These are phyloP conservation scores for Phlebiopsis gigantea DNA, from an alignment of 768 basidiomycete species.

Conservation along the genomic window DNA sequence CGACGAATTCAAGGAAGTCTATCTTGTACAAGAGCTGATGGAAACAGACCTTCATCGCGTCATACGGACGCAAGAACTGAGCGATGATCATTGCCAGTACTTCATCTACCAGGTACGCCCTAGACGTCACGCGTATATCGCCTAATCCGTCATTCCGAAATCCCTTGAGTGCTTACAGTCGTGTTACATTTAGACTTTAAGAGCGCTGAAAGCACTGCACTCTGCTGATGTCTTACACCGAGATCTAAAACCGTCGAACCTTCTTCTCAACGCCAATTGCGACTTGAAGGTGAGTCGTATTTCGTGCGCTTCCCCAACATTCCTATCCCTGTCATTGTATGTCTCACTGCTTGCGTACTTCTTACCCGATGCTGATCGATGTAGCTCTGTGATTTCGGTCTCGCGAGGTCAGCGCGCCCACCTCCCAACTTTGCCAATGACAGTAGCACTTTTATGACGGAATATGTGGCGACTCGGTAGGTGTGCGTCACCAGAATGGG, in stretches of 20 bases:
- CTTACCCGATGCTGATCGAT: neutral
- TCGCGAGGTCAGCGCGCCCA: slow-evolving; percentile 73
- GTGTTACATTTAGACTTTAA: slow-evolving; percentile 52
- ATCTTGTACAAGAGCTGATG: slow-evolving; percentile 72
- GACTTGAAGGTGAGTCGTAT: slow-evolving; percentile 72
- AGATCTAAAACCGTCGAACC: slow-evolving; percentile 94
- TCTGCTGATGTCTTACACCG: slow-evolving; percentile 93
- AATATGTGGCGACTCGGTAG: slow-evolving; percentile 93
- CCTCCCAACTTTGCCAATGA: slow-evolving; percentile 71
- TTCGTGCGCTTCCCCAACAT: no score
- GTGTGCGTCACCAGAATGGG: slow-evolving; percentile 15
- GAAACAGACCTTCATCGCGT: slow-evolving; percentile 97
- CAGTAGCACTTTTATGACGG: slow-evolving; percentile 80
- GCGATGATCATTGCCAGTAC: slow-evolving; percentile 95
- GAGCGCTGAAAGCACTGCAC: slow-evolving; percentile 92
- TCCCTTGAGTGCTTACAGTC: neutral
- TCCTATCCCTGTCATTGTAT: neutral
- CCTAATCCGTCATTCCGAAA: neutral
- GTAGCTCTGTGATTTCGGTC: slow-evolving; percentile 82
- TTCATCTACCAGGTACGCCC: slow-evolving; percentile 85
- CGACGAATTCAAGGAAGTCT: slow-evolving; percentile 82
- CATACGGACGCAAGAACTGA: slow-evolving; percentile 89
- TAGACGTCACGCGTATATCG: neutral
- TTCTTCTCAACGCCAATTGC: slow-evolving; percentile 93
- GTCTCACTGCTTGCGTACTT: neutral